These are phyloP conservation scores for Akanthomyces dipterigenus DNA, from an alignment of 2,329 filamentous ascomycete genomes.

Conservation along the genomic window DNA sequence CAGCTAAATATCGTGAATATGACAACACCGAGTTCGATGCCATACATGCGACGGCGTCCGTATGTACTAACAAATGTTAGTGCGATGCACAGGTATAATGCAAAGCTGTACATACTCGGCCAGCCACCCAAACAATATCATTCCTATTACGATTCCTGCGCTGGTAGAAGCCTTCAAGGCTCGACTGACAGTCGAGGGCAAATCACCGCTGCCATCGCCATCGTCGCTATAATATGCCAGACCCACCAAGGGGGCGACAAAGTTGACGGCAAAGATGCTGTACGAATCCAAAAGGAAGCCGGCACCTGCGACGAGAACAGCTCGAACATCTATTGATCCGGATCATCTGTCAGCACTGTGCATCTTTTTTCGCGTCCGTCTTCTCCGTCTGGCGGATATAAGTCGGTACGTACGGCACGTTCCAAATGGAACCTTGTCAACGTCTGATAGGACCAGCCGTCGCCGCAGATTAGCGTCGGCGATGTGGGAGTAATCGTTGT, in stretches of 20 bases:
- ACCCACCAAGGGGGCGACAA: slow-evolving; percentile 65
- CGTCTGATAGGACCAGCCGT: slow-evolving; percentile 68
- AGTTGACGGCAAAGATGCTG: slow-evolving; percentile 73
- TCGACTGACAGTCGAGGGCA: slow-evolving; percentile 61
- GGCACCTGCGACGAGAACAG: slow-evolving; percentile 68
- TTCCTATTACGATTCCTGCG: slow-evolving; percentile 70
- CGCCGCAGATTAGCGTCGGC: slow-evolving; percentile 70
- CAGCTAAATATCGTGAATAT: slow-evolving; percentile 64
- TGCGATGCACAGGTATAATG: neutral
- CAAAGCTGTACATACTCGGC: slow-evolving; percentile 47
- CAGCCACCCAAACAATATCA: slow-evolving; percentile 69
- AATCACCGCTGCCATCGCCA: slow-evolving; percentile 42
- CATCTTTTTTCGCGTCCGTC: neutral
- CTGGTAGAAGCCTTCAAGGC: slow-evolving; percentile 78
- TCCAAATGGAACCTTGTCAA: slow-evolving; percentile 71
- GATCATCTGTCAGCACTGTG: neutral
- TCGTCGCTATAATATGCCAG: slow-evolving; percentile 64
- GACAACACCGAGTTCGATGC: slow-evolving; percentile 67
- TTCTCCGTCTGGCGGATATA: neutral
- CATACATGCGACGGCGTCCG: slow-evolving; percentile 77
- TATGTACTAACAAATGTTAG: slow-evolving; percentile 37
- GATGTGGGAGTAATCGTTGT: slow-evolving; percentile 60
- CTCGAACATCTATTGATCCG: slow-evolving; percentile 50
- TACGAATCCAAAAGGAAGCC: slow-evolving; percentile 83
- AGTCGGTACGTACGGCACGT: slow-evolving; percentile 49